phyloP scores from a whole-genome alignment of 1,284 basidiomycete genomes.

The Flammula alnicola region DNA sequence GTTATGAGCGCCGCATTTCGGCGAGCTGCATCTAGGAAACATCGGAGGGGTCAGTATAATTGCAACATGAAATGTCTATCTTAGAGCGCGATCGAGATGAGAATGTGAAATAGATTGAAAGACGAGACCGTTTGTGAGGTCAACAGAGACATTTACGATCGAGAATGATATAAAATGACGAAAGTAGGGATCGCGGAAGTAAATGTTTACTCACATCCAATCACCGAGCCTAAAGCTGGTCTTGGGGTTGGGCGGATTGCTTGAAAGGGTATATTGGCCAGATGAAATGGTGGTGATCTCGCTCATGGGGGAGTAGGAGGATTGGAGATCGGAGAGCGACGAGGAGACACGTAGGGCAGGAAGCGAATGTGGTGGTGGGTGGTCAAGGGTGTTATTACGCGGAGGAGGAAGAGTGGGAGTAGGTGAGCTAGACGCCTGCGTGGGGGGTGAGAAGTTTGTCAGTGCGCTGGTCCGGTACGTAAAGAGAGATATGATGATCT shows the following conservation, averaged over 20 bases:
- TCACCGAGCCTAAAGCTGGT: slow-evolving; percentile 74
- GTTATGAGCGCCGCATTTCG: slow-evolving; percentile 71
- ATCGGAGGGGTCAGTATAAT: slow-evolving; percentile 30
- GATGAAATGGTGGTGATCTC: slow-evolving; percentile 21
- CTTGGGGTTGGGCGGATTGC: slow-evolving; percentile 77
- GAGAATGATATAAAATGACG: neutral
- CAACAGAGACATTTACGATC: slow-evolving; percentile 8
- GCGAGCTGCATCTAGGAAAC: slow-evolving; percentile 55
- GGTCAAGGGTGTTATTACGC: slow-evolving; percentile 15
- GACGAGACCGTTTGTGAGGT: too few species aligned
- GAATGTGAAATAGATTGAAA: too few species aligned
- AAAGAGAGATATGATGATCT: slow-evolving; percentile 19
- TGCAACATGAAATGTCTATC: too few species aligned
- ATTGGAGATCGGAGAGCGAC: slow-evolving; percentile 40
- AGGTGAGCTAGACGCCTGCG: slow-evolving; percentile 23
- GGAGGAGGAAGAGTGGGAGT: slow-evolving; percentile 26
- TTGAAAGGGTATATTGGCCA: slow-evolving; percentile 61
- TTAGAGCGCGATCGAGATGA: too few species aligned
- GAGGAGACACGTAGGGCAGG: slow-evolving; percentile 35
- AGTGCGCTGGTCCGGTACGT: slow-evolving; percentile 28
- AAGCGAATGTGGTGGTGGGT: slow-evolving; percentile 24
- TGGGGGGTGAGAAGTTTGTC: too few species aligned
- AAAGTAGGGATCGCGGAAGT: slow-evolving; percentile 15
- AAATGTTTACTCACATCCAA: slow-evolving; percentile 68
- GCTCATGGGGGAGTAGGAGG: slow-evolving; percentile 21